A percentile compares a stretch with the other conserved stretches of the same genome.
phyloP scores from a whole-genome alignment of 352 stramenopile genomes.

The Phytophthora foliorum region DNA sequence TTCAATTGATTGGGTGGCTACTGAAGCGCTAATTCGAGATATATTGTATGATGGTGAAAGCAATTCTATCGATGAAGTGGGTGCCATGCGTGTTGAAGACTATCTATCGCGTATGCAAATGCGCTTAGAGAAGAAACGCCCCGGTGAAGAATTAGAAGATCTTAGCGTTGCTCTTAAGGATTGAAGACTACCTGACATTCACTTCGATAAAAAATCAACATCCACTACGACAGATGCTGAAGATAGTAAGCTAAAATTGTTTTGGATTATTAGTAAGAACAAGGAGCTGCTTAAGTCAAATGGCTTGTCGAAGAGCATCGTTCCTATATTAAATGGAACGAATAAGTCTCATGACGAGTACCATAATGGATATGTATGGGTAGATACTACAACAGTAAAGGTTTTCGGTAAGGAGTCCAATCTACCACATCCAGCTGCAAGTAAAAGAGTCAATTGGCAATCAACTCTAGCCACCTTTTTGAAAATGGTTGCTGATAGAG shows the following conservation, averaged over 20 bases:
- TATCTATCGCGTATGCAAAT: no score
- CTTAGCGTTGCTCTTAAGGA: slow-evolving; percentile 6
- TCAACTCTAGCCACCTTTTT: slow-evolving; percentile 4
- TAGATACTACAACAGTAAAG: background rate
- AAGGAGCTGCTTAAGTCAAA: slow-evolving; percentile 14
- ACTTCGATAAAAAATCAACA: slow-evolving; percentile 2
- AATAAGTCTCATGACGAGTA: background rate
- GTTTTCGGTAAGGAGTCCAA: slow-evolving; percentile 8
- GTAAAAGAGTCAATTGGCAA: slow-evolving; percentile 3
- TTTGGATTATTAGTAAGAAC: slow-evolving; percentile 21
- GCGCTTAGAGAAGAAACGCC: no score
- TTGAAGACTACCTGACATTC: slow-evolving; percentile 3
- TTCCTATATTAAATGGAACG: background rate
- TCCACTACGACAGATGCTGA: slow-evolving; percentile 2
- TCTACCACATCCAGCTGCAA: background rate
- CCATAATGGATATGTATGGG: slow-evolving; percentile 5
- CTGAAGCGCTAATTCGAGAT: slow-evolving; percentile 9
- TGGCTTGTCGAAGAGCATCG: background rate
- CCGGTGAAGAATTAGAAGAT: slow-evolving; percentile 4
- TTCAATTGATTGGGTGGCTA: slow-evolving; percentile 21
- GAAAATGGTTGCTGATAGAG: background rate
- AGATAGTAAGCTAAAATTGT: background rate
- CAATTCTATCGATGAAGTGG: no score
- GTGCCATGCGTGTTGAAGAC: background rate
- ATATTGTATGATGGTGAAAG: slow-evolving; percentile 19